A percentile compares a stretch with the other conserved stretches of the same genome.
Conservation (phyloP, 2,329 filamentous ascomycete species). For the Ceratocystis cubensis region DNA sequence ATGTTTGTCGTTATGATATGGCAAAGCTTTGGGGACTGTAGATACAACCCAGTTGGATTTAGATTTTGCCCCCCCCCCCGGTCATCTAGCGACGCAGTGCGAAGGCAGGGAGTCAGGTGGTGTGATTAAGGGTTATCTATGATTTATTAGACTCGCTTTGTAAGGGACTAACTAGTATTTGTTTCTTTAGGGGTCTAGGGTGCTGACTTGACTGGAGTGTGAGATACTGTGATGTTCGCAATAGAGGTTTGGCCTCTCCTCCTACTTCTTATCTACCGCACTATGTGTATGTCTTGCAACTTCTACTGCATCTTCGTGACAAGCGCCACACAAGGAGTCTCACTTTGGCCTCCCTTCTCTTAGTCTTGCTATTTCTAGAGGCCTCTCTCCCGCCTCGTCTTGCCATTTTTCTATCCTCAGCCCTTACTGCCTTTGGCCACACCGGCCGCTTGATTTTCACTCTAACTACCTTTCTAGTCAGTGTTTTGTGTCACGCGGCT, state of each 20-base stretch:
- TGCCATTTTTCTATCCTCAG: background rate
- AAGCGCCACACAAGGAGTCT: background rate
- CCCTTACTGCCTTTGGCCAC: background rate
- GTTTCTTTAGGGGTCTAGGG: too few species aligned
- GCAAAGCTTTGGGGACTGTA: too few species aligned
- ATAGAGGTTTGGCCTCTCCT: background rate
- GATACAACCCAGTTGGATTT: too few species aligned
- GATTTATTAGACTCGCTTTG: too few species aligned
- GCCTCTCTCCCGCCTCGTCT: conserved; percentile 3
- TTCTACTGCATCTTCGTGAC: background rate
- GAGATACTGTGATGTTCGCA: too few species aligned
- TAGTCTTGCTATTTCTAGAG: conserved; percentile 1
- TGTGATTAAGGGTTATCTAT: too few species aligned
- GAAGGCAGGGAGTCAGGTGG: too few species aligned
- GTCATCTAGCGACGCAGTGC: too few species aligned
- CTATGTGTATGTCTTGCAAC: background rate
- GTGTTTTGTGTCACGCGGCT: background rate
- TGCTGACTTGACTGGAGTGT: too few species aligned
- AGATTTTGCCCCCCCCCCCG: too few species aligned
- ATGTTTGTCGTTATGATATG: too few species aligned
- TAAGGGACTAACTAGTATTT: too few species aligned
- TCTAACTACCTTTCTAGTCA: background rate
- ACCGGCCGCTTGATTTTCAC: background rate
- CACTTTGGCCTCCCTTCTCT: conserved; percentile 2
- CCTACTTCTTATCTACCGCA: background rate